Evolutionary conservation across 768 basidiomycete genomes (phyloP).

Genomic region (Obba rivulosa): DNA sequence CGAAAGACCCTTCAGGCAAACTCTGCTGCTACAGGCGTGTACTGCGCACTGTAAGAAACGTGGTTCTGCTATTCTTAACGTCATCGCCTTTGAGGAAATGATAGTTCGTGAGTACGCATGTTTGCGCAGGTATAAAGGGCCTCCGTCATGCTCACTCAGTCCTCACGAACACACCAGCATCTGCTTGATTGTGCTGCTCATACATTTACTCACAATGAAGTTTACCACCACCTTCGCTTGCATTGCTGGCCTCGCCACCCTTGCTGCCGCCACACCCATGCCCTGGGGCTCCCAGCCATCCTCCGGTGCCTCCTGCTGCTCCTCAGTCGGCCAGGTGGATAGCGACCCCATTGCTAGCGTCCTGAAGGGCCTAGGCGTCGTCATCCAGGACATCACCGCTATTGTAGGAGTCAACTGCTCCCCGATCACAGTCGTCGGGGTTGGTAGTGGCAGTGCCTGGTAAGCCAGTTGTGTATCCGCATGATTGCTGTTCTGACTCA

Average conservation of each 20-base stretch:
- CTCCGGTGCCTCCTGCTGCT: too few species aligned
- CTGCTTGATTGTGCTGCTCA: not conserved
- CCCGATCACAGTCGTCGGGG: constrained; percentile 14
- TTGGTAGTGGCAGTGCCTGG: constrained; percentile 3
- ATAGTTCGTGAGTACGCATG: too few species aligned
- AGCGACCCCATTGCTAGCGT: not conserved
- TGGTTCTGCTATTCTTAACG: too few species aligned
- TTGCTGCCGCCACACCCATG: constrained; percentile 4
- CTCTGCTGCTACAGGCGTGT: too few species aligned
- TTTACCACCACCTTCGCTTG: not conserved
- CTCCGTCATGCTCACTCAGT: too few species aligned
- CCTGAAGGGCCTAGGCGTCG: constrained; percentile 10
- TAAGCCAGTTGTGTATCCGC: constrained; percentile 1
- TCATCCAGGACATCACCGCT: constrained; percentile 13
- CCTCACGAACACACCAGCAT: not conserved
- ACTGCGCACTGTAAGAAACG: too few species aligned
- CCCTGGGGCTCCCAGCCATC: not conserved
- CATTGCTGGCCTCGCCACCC: not conserved
- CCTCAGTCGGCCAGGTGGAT: not conserved
- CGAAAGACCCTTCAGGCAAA: too few species aligned
- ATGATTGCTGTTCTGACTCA: too few species aligned
- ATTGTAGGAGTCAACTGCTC: constrained; percentile 14
- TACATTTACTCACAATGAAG: not conserved
- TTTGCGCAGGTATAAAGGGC: too few species aligned
- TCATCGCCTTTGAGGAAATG: too few species aligned